Evolutionary conservation across 495 filamentous ascomycete genomes (phyloP).

Genomic region (Penicillium cataractarum): DNA sequence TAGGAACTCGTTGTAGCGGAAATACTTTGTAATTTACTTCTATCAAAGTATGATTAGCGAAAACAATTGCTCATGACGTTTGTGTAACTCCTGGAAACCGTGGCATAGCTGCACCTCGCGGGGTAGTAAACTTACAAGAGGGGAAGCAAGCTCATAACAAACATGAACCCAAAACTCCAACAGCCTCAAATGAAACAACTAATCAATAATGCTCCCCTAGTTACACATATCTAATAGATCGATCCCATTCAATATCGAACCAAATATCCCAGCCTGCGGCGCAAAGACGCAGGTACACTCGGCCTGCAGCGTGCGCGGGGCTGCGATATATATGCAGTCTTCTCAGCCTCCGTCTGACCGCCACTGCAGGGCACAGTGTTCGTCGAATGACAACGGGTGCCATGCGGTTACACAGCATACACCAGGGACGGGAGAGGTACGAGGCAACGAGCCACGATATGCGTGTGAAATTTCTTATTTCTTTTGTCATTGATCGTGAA

Average conservation of each 20-base stretch:
- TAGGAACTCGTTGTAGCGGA: not conserved
- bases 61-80: not conserved
- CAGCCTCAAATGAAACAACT: not conserved
- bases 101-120: slow-evolving; percentile 18
- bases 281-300: slow-evolving; percentile 29
- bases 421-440: slow-evolving; percentile 1
- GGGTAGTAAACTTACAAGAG: not conserved
- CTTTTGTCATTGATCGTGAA: not conserved
- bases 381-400: not conserved
- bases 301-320: slow-evolving; percentile 5
- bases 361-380: slow-evolving; percentile 7
- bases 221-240: slow-evolving; percentile 18
- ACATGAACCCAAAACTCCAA: not conserved
- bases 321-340: slow-evolving; percentile 12
- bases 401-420: slow-evolving; percentile 24
- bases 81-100: not conserved
- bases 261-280: slow-evolving; percentile 7
- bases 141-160: not conserved
- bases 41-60: too few relatives aligned
- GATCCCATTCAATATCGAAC: slow-evolving; percentile 18
- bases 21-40: too few relatives aligned
- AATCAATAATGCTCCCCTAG: not conserved
- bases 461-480: not conserved
- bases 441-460: slow-evolving; percentile 1
- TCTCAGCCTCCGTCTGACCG: slow-evolving; percentile 25